These are phyloP conservation scores for Fallopia convolvulus DNA, from an alignment of 148 eudicot species.

Conservation along the genomic window DNA sequence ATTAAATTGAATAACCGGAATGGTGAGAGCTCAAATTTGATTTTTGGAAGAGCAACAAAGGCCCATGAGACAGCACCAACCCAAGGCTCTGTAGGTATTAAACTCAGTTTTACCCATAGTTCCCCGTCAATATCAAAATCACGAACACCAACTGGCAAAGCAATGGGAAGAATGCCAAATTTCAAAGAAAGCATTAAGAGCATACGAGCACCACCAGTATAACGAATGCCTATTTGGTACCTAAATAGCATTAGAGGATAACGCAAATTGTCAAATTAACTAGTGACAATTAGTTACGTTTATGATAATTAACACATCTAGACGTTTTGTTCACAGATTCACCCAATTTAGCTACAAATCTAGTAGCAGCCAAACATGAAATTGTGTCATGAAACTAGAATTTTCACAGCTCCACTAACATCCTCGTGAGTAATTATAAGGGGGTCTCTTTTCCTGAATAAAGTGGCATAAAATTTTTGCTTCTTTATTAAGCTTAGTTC, in stretches of 20 bases:
- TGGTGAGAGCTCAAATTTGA: slow-evolving; percentile 73
- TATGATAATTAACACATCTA: not conserved
- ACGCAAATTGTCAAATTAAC: not conserved
- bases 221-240: slow-evolving; percentile 96
- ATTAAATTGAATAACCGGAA: slow-evolving; percentile 90
- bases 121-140: slow-evolving; percentile 98
- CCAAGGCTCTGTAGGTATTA: slow-evolving; percentile 89
- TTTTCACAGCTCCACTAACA: not conserved
- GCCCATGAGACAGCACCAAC: slow-evolving; percentile 97
- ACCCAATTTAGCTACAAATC: not conserved
- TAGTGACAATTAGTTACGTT: not conserved
- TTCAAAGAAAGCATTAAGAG: slow-evolving; percentile 73
- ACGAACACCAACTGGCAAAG: slow-evolving; percentile 81
- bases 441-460: not conserved
- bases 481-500: not conserved
- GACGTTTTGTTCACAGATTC: no score
- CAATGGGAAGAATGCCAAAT: slow-evolving; percentile 69
- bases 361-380: not conserved
- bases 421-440: not conserved
- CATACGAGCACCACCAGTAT: slow-evolving; percentile 98
- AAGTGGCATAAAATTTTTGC: not conserved
- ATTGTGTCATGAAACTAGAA: not conserved
- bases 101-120: slow-evolving; percentile 82
- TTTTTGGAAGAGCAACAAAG: slow-evolving; percentile 91
- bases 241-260: slow-evolving; percentile 26